phyloP scores from a whole-genome alignment of 2,329 filamentous ascomycete species.

The Colletotrichum costaricense region DNA sequence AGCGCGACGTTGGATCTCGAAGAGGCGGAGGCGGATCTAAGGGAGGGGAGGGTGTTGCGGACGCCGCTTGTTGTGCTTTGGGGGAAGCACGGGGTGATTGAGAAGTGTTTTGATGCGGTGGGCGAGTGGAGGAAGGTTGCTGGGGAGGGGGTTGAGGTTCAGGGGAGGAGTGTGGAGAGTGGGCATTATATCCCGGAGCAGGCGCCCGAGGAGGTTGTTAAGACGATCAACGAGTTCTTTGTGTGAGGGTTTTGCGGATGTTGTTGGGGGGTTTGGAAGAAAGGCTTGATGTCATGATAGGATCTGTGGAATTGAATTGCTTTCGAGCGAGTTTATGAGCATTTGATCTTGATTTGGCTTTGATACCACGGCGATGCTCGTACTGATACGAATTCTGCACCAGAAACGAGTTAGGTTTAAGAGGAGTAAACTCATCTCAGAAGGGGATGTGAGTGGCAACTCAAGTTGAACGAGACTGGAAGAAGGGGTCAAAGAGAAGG shows the following conservation, averaged over 20 bases:
- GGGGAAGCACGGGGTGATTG: constrained; percentile 60
- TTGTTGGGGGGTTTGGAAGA: no score
- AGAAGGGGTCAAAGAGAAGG: no score
- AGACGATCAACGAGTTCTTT: constrained; percentile 53
- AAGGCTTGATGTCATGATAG: background rate
- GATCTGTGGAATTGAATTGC: no score
- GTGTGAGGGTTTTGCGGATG: constrained; percentile 36
- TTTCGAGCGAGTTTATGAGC: no score
- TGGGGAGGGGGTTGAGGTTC: constrained; percentile 46
- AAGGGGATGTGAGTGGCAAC: no score
- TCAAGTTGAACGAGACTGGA: no score
- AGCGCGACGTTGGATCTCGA: constrained; percentile 63
- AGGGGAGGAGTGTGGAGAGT: constrained; percentile 56
- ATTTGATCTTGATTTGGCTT: no score
- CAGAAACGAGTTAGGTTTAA: no score
- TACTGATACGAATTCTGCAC: no score
- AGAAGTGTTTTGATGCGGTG: constrained; percentile 59
- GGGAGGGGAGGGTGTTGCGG: constrained; percentile 53
- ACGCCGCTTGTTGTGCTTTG: constrained; percentile 63
- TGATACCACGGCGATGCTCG: no score
- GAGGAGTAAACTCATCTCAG: no score
- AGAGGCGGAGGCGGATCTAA: constrained; percentile 57
- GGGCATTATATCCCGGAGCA: constrained; percentile 65
- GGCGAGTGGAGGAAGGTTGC: constrained; percentile 63
- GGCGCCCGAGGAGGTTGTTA: constrained; percentile 57